These are phyloP conservation scores for Curvularia sp. DNA, from an alignment of 2,329 filamentous ascomycete genomes.

Conservation along the genomic window DNA sequence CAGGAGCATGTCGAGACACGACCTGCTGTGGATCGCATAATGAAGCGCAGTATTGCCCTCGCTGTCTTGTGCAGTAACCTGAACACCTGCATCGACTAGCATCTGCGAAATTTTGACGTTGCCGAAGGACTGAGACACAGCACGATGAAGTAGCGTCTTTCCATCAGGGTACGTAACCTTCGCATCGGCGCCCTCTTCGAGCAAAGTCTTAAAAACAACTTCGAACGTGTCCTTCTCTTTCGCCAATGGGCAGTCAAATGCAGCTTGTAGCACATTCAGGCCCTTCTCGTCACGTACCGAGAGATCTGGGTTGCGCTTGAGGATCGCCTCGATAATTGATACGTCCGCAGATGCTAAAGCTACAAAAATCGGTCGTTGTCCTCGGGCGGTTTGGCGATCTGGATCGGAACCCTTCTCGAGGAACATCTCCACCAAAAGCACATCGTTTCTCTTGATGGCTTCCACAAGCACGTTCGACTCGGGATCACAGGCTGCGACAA, in stretches of 20 bases:
- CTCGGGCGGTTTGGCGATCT: slow-evolving; percentile 32
- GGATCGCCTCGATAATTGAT: slow-evolving; percentile 35
- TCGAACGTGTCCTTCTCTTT: slow-evolving; percentile 34
- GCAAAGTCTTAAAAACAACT: slow-evolving; percentile 32
- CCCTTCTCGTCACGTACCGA: slow-evolving; percentile 32
- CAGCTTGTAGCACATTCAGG: slow-evolving; percentile 36
- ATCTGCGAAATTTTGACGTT: slow-evolving; percentile 29
- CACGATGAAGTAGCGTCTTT: slow-evolving; percentile 41
- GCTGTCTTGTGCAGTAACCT: slow-evolving; percentile 32
- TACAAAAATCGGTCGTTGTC: slow-evolving; percentile 38
- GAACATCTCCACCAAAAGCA: slow-evolving; percentile 39
- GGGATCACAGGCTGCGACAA: slow-evolving; percentile 42
- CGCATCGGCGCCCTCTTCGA: slow-evolving; percentile 35
- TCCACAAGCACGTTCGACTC: slow-evolving; percentile 45
- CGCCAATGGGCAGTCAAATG: slow-evolving; percentile 32
- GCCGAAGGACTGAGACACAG: slow-evolving; percentile 26
- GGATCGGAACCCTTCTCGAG: slow-evolving; percentile 41
- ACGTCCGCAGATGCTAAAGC: slow-evolving; percentile 37
- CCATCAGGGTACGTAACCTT: slow-evolving; percentile 35
- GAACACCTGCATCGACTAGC: slow-evolving; percentile 34
- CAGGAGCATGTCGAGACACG: slow-evolving; percentile 36
- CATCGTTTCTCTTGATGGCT: slow-evolving; percentile 41
- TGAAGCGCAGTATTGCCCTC: slow-evolving; percentile 40
- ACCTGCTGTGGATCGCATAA: slow-evolving; percentile 30
- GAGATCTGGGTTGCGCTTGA: slow-evolving; percentile 40